These are phyloP conservation scores for Candida cerambycidarum DNA, from an alignment of 805 yeast species.

Conservation along the genomic window DNA sequence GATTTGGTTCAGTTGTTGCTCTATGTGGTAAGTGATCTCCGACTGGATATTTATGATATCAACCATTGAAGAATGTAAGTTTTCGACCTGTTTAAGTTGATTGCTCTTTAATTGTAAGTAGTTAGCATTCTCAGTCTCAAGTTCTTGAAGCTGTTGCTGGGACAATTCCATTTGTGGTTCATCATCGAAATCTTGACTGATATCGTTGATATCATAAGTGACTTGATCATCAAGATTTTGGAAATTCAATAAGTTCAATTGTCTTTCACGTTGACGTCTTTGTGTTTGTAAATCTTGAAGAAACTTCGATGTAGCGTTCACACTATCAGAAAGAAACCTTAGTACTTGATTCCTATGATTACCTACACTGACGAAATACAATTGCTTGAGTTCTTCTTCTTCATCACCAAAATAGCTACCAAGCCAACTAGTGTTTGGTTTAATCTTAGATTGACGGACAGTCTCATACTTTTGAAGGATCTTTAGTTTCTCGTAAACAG, in stretches of 20 bases:
- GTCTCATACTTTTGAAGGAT: slow-evolving; percentile 52
- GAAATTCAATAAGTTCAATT: slow-evolving; percentile 36
- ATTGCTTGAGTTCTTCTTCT: slow-evolving; percentile 33
- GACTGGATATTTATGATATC: slow-evolving; percentile 76
- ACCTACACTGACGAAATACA: slow-evolving; percentile 37
- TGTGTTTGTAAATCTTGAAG: slow-evolving; percentile 52
- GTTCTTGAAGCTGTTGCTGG: slow-evolving; percentile 57
- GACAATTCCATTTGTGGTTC: slow-evolving; percentile 27
- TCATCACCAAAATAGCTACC: slow-evolving; percentile 24
- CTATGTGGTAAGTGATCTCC: slow-evolving; percentile 71
- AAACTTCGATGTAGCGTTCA: slow-evolving; percentile 41
- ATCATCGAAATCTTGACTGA: slow-evolving; percentile 13
- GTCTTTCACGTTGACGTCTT: slow-evolving; percentile 42
- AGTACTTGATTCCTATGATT: slow-evolving; percentile 50
- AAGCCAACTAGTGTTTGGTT: slow-evolving; percentile 18
- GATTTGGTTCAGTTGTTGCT: slow-evolving; percentile 70
- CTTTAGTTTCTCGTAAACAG: slow-evolving; percentile 50
- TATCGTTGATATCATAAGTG: neutral
- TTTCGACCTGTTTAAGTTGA: slow-evolving; percentile 59
- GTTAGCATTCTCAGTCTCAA: slow-evolving; percentile 60
- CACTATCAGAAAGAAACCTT: slow-evolving; percentile 45
- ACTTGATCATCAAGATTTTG: slow-evolving; percentile 35
- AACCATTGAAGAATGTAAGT: slow-evolving; percentile 59
- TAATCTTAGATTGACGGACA: slow-evolving; percentile 33
- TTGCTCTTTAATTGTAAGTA: slow-evolving; percentile 55